These are phyloP conservation scores for Paraleonurus japonicus DNA, from an alignment of 257 asterid species.

Conservation along the genomic window DNA sequence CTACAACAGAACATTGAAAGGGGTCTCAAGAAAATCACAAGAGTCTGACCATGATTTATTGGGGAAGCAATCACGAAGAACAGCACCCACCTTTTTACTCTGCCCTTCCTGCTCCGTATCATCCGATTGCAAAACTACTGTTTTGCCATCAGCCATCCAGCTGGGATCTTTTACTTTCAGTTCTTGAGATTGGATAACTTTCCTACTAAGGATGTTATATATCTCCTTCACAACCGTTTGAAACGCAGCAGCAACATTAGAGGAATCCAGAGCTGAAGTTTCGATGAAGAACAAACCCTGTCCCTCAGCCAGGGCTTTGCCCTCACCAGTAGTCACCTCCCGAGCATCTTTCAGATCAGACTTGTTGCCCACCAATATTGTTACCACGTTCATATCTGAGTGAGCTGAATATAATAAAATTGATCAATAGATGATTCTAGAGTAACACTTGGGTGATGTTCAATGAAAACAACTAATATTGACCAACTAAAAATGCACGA, in stretches of 20 bases:
- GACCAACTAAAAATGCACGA: too few relatives aligned
- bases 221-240: conserved; percentile 85
- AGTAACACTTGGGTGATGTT: too few relatives aligned
- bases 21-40: conserved; percentile 9
- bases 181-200: conserved; percentile 96
- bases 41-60: not conserved
- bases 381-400: conserved; percentile 94
- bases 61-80: conserved; percentile 40
- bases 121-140: conserved; percentile 69
- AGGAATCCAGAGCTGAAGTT: conserved; percentile 93
- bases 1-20: conserved; percentile 29
- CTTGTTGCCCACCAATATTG: conserved; percentile 91
- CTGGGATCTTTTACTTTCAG: conserved; percentile 57
- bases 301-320: conserved; percentile 80
- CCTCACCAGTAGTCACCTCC: conserved; percentile 86
- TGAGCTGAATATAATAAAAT: conserved; percentile 44
- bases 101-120: conserved; percentile 48
- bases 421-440: too few relatives aligned
- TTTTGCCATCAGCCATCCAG: conserved; percentile 59
- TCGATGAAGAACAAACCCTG: conserved; percentile 85
- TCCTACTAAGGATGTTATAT: conserved; percentile 74
- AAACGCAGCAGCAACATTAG: conserved; percentile 74
- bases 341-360: conserved; percentile 88
- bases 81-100: conserved; percentile 60
- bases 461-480: too few relatives aligned